Base-by-base conservation (phyloP, 257 asterid species). In the Nicotiana undulata region DNA sequence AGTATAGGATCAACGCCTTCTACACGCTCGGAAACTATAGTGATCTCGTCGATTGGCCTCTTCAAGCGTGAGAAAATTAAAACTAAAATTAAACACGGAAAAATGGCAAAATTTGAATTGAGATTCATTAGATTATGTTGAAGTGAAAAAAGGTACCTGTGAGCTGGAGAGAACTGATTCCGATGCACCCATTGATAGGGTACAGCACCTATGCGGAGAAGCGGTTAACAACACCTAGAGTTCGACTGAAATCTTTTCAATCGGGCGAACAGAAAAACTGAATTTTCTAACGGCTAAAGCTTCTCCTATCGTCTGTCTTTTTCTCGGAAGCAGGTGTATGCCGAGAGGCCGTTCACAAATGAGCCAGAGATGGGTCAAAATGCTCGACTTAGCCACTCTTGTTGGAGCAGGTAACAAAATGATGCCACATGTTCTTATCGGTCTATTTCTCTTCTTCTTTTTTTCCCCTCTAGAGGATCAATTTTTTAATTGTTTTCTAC, bases 21-120 rank as follows among this genome's bases (percentile, higher is more conserved):
- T 18, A 90, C 63, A 29, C 91, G 95, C 87, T 91, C 96, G 53
- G 97, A 91, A 44, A 95, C 94, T 9, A 97, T 93, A 78, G 99
- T 95, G 84, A 95, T 93, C 83, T 85, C 96, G 75, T 91, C 96
- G 63, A 77, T 89, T 82, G 89, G 80, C 75, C 87, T 83, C 93
- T 89, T 81, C 63, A 63, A 55, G 53, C 61, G 81, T 5, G 40
- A 46, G 22, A 20, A 46, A 75, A 34, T 18, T 18, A 55, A 55
- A 81, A 32, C 29, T 5, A 75, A 13, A 81, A 32, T 49, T 5
- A 75, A 13, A 59, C 55, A 44, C 6, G 61, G 61, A 32, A 18
- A 56, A 74, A 34, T 1, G 49, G 46, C 18, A 22, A 46, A 80
- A 80, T 65, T 26, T 52, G 5, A 52, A 44, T 7, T 26, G 63